phyloP scores from a whole-genome alignment of 164 flowering plant species.

The Chloranthus sessilifolius region DNA sequence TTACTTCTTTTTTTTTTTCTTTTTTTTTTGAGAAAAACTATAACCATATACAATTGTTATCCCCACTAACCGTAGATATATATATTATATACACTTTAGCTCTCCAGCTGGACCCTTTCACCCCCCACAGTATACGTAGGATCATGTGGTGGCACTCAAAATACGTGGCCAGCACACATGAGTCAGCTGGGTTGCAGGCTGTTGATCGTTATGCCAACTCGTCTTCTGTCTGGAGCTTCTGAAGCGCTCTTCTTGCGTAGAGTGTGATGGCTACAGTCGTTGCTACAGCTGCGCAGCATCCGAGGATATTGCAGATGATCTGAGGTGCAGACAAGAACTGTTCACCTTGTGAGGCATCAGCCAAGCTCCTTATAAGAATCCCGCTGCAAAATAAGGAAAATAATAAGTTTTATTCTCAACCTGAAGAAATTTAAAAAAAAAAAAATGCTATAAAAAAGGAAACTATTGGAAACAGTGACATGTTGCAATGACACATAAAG shows the following conservation, averaged over 20 bases:
- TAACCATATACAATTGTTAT: no score
- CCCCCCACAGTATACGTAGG: not conserved
- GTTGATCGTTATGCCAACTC: conserved; percentile 44
- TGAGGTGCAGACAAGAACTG: conserved; percentile 50
- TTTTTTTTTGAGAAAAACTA: no score
- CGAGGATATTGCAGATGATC: conserved; percentile 49
- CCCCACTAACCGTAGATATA: no score
- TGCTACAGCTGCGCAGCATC: conserved; percentile 47
- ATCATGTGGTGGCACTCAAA: conserved; percentile 9
- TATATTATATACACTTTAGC: not conserved
- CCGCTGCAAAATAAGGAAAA: conserved; percentile 78
- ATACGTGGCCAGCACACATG: no score
- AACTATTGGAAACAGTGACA: no score
- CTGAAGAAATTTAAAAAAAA: no score
- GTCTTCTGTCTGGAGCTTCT: conserved; percentile 48
- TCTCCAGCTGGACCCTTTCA: no score
- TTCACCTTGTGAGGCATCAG: conserved; percentile 61
- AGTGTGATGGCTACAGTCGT: conserved; percentile 56
- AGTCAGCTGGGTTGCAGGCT: no score
- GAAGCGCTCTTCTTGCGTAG: conserved; percentile 67
- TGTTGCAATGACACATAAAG: no score
- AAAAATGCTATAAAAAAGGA: no score
- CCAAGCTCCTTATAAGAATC: conserved; percentile 60
- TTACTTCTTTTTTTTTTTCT: no score
- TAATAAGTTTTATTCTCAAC: no score